Evolutionary conservation across 2,329 filamentous ascomycete species (phyloP), one percentile per base, ranked within the genome.

Genomic region (Thermochaetoides dissita): DNA sequence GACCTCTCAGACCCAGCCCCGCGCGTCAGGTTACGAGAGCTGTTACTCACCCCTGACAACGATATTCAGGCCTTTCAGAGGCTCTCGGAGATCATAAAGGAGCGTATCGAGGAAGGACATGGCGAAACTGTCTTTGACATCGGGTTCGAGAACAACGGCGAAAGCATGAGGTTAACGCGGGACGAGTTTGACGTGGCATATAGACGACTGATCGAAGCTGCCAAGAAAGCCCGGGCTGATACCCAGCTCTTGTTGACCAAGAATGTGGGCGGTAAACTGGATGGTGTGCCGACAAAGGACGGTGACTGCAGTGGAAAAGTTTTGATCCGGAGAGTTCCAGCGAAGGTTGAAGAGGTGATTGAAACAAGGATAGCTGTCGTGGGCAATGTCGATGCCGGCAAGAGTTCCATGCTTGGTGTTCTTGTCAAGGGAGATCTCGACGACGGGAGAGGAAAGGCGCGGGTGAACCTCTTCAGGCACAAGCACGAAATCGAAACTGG

Each of bases 401-500:
- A 98, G 65, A 94, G 85, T 58, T 96, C 91, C 29, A 82, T 96
- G 75, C 68, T 98, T 2, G 91, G 91, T 36, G 91, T 98, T 1
- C 69, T 98, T 6, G 91, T 96, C 6, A 96, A 96, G 63, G 91
- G 91, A 6, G 84, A 84, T 40, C 76, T 98, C 2, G 91, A 98
- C 55, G 91, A 98, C 62, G 91, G 91, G 10, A 76, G 91, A 57
- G 91, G 91, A 9, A 89, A 84, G 60, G 89, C 91, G 37, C 81
- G 91, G 48, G 84, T 98, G 40, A 96, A 94, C 51, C 76, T 98
- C 9, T 98, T 98, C 64, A 77, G 91, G 10, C 91, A 98, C 62
- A 96, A 98, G 63, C 91, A 98, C 57, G 91, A 98, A 63, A 83
- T 96, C 34, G 91, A 98, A 63, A 91, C 84, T 37, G 91, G 91